Evolutionary conservation across 1,284 basidiomycete genomes (phyloP).

Genomic region (Boletellus sp.): DNA sequence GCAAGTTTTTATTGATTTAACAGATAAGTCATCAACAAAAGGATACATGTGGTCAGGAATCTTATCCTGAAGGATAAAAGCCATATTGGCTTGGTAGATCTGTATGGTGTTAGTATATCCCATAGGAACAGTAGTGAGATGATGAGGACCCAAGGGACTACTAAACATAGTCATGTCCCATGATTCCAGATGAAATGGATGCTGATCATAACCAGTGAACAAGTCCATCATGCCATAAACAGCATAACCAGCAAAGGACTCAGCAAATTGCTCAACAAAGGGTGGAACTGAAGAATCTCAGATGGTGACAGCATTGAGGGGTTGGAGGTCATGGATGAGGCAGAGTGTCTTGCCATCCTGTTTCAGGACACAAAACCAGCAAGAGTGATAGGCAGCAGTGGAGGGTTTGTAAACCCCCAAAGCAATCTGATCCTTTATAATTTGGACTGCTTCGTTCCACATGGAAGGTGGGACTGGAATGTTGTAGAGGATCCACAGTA

Average conservation of each 20-base stretch:
- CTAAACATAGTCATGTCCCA: neutral
- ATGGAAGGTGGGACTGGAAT: no score
- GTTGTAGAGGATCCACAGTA: no score
- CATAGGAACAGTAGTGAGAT: neutral
- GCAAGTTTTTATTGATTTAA: neutral
- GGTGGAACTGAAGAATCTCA: no score
- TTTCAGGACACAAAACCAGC: no score
- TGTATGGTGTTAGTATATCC: neutral
- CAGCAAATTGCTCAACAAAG: conserved; percentile 14
- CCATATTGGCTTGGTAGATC: neutral
- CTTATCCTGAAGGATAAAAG: neutral
- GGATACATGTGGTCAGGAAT: neutral
- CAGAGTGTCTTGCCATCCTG: no score
- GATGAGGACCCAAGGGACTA: neutral
- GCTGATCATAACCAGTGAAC: no score
- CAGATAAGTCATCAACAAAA: neutral
- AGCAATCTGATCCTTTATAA: no score
- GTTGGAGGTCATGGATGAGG: conserved; percentile 27
- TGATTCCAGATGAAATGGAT: conserved; percentile 5
- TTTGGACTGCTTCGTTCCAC: no score
- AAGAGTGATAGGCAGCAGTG: no score
- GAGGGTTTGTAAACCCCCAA: no score
- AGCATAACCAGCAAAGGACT: conserved; percentile 8
- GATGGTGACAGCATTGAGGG: conserved; percentile 29
- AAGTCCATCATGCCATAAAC: conserved; percentile 16